Conservation (phyloP, 2,329 filamentous ascomycete genomes). For the Pezicula radicicola region DNA sequence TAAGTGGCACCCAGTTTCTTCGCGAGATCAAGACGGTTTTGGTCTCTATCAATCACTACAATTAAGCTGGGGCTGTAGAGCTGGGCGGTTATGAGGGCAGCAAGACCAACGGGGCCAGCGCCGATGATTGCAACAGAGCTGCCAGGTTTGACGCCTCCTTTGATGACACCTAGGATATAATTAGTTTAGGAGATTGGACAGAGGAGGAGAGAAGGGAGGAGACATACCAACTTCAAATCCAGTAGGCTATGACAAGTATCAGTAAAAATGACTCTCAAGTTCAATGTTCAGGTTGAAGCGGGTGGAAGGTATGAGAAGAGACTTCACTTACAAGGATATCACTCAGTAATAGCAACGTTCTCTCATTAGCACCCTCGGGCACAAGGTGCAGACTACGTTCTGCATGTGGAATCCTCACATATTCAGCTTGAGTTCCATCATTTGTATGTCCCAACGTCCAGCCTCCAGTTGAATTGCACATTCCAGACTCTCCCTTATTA, state of each 20-base stretch:
- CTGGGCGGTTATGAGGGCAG: conserved; percentile 45
- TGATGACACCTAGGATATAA: not conserved
- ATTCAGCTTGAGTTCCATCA: conserved; percentile 1
- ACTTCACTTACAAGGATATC: not conserved
- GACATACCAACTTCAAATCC: not conserved
- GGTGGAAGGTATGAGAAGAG: not conserved
- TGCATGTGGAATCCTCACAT: not conserved
- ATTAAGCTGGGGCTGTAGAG: conserved; percentile 49
- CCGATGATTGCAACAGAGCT: conserved; percentile 46
- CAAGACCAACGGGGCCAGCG: conserved; percentile 38
- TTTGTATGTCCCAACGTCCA: not conserved
- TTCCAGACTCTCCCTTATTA: not conserved
- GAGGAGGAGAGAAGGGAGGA: too few relatives aligned
- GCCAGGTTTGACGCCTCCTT: conserved; percentile 9
- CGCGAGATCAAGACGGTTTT: conserved; percentile 43
- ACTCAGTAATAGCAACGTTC: not conserved
- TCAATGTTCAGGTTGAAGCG: not conserved
- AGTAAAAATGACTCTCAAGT: not conserved
- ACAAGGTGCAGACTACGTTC: not conserved
- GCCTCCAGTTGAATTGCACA: not conserved
- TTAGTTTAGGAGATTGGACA: too few relatives aligned
- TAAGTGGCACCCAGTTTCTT: conserved; percentile 44
- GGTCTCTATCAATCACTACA: conserved; percentile 48
- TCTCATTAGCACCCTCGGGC: not conserved
- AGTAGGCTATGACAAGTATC: not conserved